A percentile compares a stretch with the other conserved stretches of the same genome.
Conservation (phyloP, 192 early-diverging fungal genomes). For the Linnemannia zychae region DNA sequence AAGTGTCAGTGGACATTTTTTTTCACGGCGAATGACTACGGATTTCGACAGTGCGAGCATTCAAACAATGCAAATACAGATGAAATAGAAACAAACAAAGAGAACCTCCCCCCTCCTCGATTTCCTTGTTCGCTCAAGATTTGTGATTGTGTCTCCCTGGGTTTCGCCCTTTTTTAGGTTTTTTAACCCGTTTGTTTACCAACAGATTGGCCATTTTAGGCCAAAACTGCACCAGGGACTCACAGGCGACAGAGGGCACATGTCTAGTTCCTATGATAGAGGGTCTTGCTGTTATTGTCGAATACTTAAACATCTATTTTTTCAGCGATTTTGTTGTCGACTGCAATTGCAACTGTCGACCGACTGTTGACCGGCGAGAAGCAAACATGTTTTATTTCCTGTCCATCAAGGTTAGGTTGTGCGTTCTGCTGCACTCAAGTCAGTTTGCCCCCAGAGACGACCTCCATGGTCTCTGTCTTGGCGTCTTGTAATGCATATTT, state of each 20-base stretch:
- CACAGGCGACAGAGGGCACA: neutral
- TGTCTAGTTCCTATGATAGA: neutral
- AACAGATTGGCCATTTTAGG: neutral
- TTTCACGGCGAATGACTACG: neutral
- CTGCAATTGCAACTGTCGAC: neutral
- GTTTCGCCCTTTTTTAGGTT: conserved; percentile 7
- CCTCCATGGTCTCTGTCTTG: neutral
- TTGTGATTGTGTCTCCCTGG: neutral
- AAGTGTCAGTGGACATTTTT: neutral
- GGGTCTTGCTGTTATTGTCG: neutral
- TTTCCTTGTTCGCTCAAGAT: neutral
- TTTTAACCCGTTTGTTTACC: neutral
- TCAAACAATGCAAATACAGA: neutral
- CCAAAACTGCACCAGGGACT: neutral
- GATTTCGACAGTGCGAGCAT: neutral
- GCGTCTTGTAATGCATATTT: neutral
- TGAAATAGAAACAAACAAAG: neutral
- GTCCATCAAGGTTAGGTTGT: neutral
- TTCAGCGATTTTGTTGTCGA: too few species aligned
- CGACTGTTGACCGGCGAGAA: neutral
- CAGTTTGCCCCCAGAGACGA: neutral
- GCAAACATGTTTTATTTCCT: neutral
- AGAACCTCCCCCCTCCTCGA: neutral
- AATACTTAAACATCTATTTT: too few species aligned
- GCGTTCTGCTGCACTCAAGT: neutral